Evolutionary conservation across 306 rosid species (phyloP).

Genomic region (Potentilla sterilis): DNA sequence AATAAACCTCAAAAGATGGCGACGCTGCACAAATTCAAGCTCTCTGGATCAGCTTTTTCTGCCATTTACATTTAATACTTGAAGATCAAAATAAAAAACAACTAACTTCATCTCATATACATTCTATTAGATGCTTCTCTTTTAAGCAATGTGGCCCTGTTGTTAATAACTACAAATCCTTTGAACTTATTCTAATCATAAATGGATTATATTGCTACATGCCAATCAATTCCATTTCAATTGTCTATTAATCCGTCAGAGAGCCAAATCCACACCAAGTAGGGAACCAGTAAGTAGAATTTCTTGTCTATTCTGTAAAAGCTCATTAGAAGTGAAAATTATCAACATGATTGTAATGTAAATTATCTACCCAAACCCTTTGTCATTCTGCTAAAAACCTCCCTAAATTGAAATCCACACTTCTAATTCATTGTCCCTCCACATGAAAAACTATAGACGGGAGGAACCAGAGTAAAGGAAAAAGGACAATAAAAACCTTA

Average conservation of each 20-base stretch:
- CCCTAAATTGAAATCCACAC: conserved; percentile 10
- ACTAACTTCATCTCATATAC: neutral
- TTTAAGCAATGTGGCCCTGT: neutral
- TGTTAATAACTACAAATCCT: neutral
- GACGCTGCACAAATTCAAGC: too few species aligned
- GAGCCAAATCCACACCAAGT: too few species aligned
- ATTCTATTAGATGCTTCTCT: neutral
- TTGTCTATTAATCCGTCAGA: neutral
- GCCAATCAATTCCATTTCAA: neutral
- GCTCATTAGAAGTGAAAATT: neutral
- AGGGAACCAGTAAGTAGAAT: neutral
- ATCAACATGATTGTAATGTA: neutral
- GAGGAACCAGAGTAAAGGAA: conserved; percentile 26
- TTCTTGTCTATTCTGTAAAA: neutral
- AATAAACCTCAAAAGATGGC: too few species aligned
- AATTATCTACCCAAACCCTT: conserved; percentile 8
- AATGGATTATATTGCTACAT: neutral
- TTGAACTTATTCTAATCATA: neutral
- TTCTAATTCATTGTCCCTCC: neutral
- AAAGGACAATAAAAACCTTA: too few species aligned
- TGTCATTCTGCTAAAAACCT: neutral
- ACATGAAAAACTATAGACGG: conserved; percentile 13
- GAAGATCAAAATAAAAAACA: neutral
- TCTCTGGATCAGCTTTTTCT: neutral
- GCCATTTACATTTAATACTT: neutral